Evolutionary conservation across 257 asterid species (phyloP), one percentile per base, ranked within the genome.

Genomic region (Solanum appendiculatum): DNA sequence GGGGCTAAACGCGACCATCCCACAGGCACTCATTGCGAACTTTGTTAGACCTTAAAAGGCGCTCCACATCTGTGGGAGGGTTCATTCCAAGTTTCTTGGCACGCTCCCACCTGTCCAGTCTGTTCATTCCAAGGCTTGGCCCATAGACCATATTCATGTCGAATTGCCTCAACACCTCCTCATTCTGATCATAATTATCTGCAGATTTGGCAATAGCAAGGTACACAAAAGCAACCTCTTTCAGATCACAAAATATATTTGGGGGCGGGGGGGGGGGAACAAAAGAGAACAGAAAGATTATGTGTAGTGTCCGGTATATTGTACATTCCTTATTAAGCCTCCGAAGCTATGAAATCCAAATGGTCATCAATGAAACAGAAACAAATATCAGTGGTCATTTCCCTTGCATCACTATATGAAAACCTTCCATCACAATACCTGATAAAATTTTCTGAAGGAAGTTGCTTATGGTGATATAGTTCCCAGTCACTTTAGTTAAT

Each of bases 61-160:
- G 5, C 27, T 83, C 60, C 25, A 85, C 81, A 7, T 85, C 90
- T 70, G 84, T 27, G 5, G 92, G 90, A 82, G 92, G 89, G 36
- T 88, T 85, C 88, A 85, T n/a, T 39, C 91, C 91, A 5, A 85
- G 56, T 7, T 37, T 46, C 84, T 84, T 86, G 36, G 92, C 92
- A 9, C 90, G 84, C 82, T 86, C 86, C 92, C 88, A 90, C 9
- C 90, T 48, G 15, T 86, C 86, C 48, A 88, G 83, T 51, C 92
- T 88, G 48, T 37, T 87, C 63, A 90, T 66, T 66, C 91, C 92
- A 9, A 86, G 63, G 82, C 92, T 88, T 8, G 91, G 91, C n/a
- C 90, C 91, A 15, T 86, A 87, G 37, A 58, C 85, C 86, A 82
- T 40, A 70, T 89, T 90, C 90, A 89, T 81, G 68, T 88, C 92